Evolutionary conservation across 73 alveolate genomes (phyloP).

Genomic region (Paramecium sonneborni): DNA sequence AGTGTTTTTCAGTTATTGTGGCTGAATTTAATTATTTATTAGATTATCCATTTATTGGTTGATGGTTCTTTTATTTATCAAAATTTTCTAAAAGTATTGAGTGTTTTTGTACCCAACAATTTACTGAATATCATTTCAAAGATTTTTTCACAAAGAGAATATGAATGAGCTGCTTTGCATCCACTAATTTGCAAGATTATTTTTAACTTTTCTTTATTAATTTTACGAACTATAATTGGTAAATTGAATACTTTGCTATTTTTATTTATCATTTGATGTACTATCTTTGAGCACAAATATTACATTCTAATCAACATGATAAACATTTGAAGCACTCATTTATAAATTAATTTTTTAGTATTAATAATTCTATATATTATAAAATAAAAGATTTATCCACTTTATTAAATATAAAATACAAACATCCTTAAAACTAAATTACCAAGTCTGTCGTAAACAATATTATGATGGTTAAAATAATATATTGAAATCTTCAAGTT

Average conservation of each 20-base stretch:
- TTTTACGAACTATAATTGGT: not conserved
- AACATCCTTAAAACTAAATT: not conserved
- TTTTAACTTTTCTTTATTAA: constrained; percentile 41
- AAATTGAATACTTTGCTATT: not conserved
- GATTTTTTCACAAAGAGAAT: not conserved
- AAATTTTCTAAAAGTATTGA: constrained; percentile 29
- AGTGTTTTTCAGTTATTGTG: constrained; percentile 33
- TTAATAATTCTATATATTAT: not conserved
- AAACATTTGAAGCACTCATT: not conserved
- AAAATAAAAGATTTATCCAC: not conserved
- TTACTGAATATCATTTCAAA: constrained; percentile 40
- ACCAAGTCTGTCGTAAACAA: not conserved
- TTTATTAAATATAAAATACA: not conserved
- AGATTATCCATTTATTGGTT: not conserved
- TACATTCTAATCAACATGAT: constrained; percentile 43
- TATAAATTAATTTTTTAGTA: not conserved
- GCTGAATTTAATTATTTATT: constrained; percentile 30
- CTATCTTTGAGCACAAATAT: constrained; percentile 17
- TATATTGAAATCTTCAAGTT: not conserved
- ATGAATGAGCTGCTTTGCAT: constrained; percentile 51
- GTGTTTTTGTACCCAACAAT: constrained; percentile 32
- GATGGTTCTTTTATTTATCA: constrained; percentile 15
- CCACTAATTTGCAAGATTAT: constrained; percentile 50
- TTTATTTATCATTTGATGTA: not conserved
- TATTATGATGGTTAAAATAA: too few species aligned